Percentiles rank a stretch among this genome's conserved stretches.
These are phyloP conservation scores for Chamaecrista fasciculata DNA, from an alignment of 306 rosid genomes.

Conservation along the genomic window DNA sequence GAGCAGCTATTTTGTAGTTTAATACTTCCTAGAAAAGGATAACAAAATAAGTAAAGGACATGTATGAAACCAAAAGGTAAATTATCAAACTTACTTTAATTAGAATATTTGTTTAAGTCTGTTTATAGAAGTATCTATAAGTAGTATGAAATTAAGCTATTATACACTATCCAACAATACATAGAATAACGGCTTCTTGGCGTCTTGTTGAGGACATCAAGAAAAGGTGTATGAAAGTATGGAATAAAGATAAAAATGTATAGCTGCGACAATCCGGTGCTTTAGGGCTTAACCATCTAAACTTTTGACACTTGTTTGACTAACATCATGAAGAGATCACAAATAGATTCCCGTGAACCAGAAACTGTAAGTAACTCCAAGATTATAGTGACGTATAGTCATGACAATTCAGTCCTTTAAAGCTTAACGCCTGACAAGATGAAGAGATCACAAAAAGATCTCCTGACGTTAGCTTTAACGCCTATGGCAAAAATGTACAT, in stretches of 20 bases:
- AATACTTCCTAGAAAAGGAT: constrained; percentile 72
- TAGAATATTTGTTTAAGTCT: constrained; percentile 19
- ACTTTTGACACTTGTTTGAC: constrained; percentile 14
- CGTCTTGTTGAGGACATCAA: background rate
- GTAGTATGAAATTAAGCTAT: background rate
- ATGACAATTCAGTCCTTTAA: no score
- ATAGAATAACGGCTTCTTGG: background rate
- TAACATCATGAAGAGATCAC: background rate
- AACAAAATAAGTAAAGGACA: constrained; percentile 30
- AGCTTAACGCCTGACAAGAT: no score
- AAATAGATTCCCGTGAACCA: no score
- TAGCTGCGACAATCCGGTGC: background rate
- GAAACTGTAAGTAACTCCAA: no score
- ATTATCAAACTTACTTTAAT: constrained; percentile 22
- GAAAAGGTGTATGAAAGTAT: background rate
- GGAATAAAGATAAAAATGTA: background rate
- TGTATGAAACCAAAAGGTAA: constrained; percentile 23
- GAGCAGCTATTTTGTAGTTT: constrained; percentile 96
- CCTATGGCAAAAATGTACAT: constrained; percentile 59
- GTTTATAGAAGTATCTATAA: constrained; percentile 22
- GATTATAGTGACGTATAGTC: no score
- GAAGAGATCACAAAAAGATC: background rate
- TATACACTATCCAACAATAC: constrained; percentile 22
- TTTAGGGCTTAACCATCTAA: background rate
- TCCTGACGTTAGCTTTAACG: constrained; percentile 20